Conservation (phyloP, 768 basidiomycete genomes). For the Psilocybe cubensis region DNA sequence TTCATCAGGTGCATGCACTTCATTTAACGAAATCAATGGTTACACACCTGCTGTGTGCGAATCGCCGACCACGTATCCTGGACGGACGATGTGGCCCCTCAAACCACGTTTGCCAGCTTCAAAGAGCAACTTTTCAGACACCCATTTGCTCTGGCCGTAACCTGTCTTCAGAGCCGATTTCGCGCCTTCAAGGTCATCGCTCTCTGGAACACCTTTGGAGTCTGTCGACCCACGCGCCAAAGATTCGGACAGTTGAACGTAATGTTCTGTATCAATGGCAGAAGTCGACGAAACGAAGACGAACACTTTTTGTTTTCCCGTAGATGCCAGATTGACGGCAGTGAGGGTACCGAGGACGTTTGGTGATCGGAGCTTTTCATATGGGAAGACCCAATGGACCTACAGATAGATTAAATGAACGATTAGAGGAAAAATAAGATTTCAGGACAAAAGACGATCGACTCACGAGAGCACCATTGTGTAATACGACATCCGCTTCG, state of each 20-base stretch:
- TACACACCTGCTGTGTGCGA: slow-evolving; percentile 80
- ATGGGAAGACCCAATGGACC: slow-evolving; percentile 99
- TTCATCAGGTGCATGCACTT: not conserved
- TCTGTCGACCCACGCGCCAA: slow-evolving; percentile 42
- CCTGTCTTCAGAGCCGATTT: slow-evolving; percentile 78
- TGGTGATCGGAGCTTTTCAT: slow-evolving; percentile 86
- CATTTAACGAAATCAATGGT: not conserved
- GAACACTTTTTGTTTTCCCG: slow-evolving; percentile 73
- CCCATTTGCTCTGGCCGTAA: slow-evolving; percentile 99
- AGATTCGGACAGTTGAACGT: slow-evolving; percentile 84
- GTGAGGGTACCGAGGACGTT: slow-evolving; percentile 94
- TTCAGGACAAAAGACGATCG: not conserved
- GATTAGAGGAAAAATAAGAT: not conserved
- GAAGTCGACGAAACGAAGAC: slow-evolving; percentile 96
- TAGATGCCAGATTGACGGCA: slow-evolving; percentile 77
- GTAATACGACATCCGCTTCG: slow-evolving; percentile 84
- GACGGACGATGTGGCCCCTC: slow-evolving; percentile 84
- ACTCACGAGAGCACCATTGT: slow-evolving; percentile 95
- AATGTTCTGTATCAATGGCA: slow-evolving; percentile 90
- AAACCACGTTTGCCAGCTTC: slow-evolving; percentile 90
- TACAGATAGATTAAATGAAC: slow-evolving; percentile 36
- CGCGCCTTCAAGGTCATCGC: slow-evolving; percentile 88
- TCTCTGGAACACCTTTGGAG: slow-evolving; percentile 79
- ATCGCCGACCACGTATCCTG: slow-evolving; percentile 96
- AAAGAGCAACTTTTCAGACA: slow-evolving; percentile 91